A percentile compares a stretch with the other conserved stretches of the same genome.
These are phyloP conservation scores for Ophiostoma ulmi DNA, from an alignment of 2,329 filamentous ascomycete species.

Conservation along the genomic window DNA sequence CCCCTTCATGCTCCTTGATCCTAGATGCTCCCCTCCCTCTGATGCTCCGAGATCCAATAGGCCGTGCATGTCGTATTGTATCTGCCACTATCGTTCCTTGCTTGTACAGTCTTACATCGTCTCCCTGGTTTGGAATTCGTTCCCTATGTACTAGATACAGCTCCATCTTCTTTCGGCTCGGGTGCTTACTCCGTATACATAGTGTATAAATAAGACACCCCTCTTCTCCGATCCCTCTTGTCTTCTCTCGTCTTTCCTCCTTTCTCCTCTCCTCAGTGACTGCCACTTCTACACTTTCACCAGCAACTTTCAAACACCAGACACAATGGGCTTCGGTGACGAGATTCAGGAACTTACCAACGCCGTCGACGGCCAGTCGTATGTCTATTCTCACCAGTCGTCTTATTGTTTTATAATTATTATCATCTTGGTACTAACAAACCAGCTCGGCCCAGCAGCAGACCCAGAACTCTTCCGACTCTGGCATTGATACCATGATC, in stretches of 20 bases:
- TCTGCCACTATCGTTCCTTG: not conserved
- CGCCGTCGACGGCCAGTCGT: conserved; percentile 33
- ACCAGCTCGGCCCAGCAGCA: conserved; percentile 34
- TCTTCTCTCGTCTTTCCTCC: not conserved
- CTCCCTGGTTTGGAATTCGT: not conserved
- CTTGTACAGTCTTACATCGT: not conserved
- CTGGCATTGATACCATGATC: conserved; percentile 33
- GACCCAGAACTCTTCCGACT: conserved; percentile 30
- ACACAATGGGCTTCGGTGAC: conserved; percentile 29
- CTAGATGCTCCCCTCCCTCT: not conserved
- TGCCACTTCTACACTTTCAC: not conserved
- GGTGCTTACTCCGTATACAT: not conserved
- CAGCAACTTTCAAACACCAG: conserved; percentile 16
- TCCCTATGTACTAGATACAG: not conserved
- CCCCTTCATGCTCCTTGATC: not conserved
- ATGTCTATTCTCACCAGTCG: conserved; percentile 13
- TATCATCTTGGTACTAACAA: not conserved
- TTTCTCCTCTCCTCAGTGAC: not conserved
- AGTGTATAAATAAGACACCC: not conserved
- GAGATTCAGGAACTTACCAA: conserved; percentile 34
- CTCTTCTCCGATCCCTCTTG: not conserved
- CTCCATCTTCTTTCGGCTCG: not conserved
- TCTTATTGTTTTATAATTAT: not conserved
- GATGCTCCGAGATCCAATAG: not conserved
- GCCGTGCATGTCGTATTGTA: not conserved